Percentiles rank a stretch among this genome's conserved stretches.
These are phyloP conservation scores for Lolium multiflorum DNA, from an alignment of 176 grass and related monocot species.

Conservation along the genomic window DNA sequence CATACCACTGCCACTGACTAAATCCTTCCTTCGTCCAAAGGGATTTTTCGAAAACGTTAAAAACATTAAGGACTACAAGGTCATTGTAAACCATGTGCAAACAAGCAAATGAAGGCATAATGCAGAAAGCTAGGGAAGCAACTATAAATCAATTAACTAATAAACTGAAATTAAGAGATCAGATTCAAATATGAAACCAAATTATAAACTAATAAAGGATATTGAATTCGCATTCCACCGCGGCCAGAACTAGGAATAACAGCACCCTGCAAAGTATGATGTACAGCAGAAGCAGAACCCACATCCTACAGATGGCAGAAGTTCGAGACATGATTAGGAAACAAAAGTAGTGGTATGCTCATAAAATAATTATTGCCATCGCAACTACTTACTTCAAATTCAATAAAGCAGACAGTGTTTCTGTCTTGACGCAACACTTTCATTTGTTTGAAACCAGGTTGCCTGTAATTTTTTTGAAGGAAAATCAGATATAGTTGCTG, in stretches of 20 bases:
- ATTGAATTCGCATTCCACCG: slow-evolving; percentile 99
- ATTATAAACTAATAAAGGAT: slow-evolving; percentile 64
- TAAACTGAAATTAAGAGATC: slow-evolving; percentile 5
- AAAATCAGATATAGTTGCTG: slow-evolving; percentile 25
- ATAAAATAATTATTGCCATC: slow-evolving; percentile 5
- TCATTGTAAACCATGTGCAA: slow-evolving; percentile 31
- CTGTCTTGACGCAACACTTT: slow-evolving; percentile 94
- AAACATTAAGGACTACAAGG: slow-evolving; percentile 61
- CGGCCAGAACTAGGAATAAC: slow-evolving; percentile 96
- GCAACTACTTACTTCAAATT: slow-evolving; percentile 72
- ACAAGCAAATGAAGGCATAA: neutral
- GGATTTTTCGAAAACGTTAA: slow-evolving; percentile 89
- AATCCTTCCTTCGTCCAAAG: slow-evolving; percentile 95
- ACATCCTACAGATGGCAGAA: slow-evolving; percentile 71
- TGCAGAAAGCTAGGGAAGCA: neutral
- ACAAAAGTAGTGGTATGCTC: slow-evolving; percentile 10
- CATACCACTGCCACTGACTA: slow-evolving; percentile 50
- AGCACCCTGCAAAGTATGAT: slow-evolving; percentile 95
- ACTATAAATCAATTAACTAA: slow-evolving; percentile 26
- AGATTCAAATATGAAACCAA: slow-evolving; percentile 25
- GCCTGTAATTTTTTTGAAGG: slow-evolving; percentile 54
- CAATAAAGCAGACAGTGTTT: slow-evolving; percentile 99
- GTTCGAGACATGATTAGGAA: slow-evolving; percentile 37
- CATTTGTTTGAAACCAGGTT: slow-evolving; percentile 99
- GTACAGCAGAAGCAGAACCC: slow-evolving; percentile 68